Base-by-base conservation (phyloP, 805 yeast genomes). In the Lachancea lanzarotensis region DNA sequence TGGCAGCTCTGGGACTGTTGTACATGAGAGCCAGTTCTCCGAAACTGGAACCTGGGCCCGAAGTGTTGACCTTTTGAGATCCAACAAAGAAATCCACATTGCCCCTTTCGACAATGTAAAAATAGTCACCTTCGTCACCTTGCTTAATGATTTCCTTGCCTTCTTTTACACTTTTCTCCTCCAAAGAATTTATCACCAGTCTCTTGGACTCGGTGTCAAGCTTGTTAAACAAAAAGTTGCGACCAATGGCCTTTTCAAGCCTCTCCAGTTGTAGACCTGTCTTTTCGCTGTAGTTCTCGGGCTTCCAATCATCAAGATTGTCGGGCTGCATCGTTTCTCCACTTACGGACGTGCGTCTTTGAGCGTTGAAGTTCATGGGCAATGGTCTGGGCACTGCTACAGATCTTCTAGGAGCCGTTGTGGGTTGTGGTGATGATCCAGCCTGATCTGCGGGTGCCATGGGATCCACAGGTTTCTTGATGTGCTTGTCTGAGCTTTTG, bases 11-110 rank as follows among this genome's bases (percentile, higher is more conserved):
- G 50, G 97, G 97, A 16, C 96, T 81, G 65, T 93, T 91, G 71
- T 93, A 91, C 96, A 93, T 89, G 56, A 93, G 75, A 2, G 98
- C 98, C 59, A 93, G 75, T 67, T 93, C 98, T 61, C 98, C 98
- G 67, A 93, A 93, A 37, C 91, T 82, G 3, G 95, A 79, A 6
- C 98, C 97, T 33, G 87, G 80, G 9, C 86, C 83, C n/a, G 86
- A 75, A 1, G 84, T 71, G 60, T 78, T 82, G 32, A 89, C 91
- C 57, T 79, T 76, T 36, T 74, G 62, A 18, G 63, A 67, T 62
- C 87, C 78, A 27, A 84, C 90, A 54, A 73, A 75, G 57, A 81
- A 90, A 50, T 87, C 91, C 45, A 93, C 96, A 1, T 74, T 67
- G 45, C 98, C 98, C 6, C 71, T 65, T 66, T 90, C 97, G 45